These are phyloP conservation scores for Erysimum cheiri DNA, from an alignment of 441 rosid genomes.

Conservation along the genomic window DNA sequence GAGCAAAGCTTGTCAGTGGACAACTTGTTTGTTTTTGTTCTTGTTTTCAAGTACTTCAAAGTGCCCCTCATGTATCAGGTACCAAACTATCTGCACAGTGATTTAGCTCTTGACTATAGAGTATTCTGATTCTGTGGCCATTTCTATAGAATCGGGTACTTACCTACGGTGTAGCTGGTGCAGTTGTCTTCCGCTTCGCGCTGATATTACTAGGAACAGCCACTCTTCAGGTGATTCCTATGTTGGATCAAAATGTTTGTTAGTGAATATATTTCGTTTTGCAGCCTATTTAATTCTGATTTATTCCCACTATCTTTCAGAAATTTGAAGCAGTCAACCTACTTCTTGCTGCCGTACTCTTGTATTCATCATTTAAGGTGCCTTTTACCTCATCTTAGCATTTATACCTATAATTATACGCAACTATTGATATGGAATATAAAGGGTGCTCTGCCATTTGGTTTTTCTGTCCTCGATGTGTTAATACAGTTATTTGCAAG, in stretches of 20 bases:
- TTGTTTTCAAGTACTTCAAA: slow-evolving; percentile 90
- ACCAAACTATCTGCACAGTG: slow-evolving; percentile 23
- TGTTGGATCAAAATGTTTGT: background rate
- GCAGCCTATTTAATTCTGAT: slow-evolving; percentile 17
- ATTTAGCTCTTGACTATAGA: slow-evolving; percentile 20
- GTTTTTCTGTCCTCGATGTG: slow-evolving; percentile 3
- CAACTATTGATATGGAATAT: slow-evolving; percentile 10
- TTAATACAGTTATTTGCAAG: slow-evolving; percentile 65
- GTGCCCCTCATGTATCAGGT: slow-evolving; percentile 92
- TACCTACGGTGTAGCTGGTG: slow-evolving; percentile 90
- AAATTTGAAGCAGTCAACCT: slow-evolving; percentile 86
- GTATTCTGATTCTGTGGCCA: slow-evolving; percentile 19
- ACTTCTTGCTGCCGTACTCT: slow-evolving; percentile 76
- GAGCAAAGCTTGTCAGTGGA: slow-evolving; percentile 99
- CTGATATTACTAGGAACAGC: slow-evolving; percentile 87
- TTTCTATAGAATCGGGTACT: slow-evolving; percentile 77
- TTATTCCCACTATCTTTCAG: slow-evolving; percentile 48
- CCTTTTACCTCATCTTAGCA: slow-evolving; percentile 39
- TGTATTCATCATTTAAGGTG: slow-evolving; percentile 91
- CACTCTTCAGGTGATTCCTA: slow-evolving; percentile 78
- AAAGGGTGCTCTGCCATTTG: background rate
- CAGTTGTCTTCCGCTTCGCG: slow-evolving; percentile 73
- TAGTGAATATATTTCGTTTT: background rate
- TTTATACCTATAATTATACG: slow-evolving; percentile 17
- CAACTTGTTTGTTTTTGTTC: slow-evolving; percentile 90